Evolutionary conservation across 2,329 filamentous ascomycete genomes (phyloP), one percentile per base, ranked within the genome.

Genomic region (Hypoxylon sp.): DNA sequence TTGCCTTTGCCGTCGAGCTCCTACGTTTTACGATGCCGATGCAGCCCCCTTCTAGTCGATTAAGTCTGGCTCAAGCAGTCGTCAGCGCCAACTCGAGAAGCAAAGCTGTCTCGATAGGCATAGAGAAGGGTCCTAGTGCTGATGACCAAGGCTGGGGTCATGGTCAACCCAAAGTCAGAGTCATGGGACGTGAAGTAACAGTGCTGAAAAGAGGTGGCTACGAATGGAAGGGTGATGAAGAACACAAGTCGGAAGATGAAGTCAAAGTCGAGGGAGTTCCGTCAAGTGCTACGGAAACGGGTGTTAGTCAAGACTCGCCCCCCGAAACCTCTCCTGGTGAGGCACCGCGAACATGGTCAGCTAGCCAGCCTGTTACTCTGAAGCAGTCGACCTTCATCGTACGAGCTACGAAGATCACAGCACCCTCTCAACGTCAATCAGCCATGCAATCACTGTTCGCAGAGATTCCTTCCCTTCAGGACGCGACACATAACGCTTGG

Each of bases 1-100:
- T 97, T 4, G 92, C 92, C 0, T 96, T 96, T 76, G 88, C 90
- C 0, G 85, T 93, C 13, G 86, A 88, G 62, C 74, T 94, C 50
- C 75, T 96, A 48, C 89, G 91, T 47, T 89, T 90, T 73, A 96
- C 92, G 0, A 94, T 94, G 89, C 91, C 93, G 0, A 89, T 91
- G 68, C 93, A 97, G 74, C 93, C 93, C 2, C 82, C 89, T 2
- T 95, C 91, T n/a, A 94, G 92, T 74, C 84, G 92, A 48, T 79
- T 97, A 19, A 96, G 92, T 73, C 80, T 97, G 19, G 91, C 89
- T 0, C 93, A 97, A 76, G 92, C 91, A 0, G 89, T 95, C 1
- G 91, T 96, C 15, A 94, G 91, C 73, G 88, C 88, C 26, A 95
- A 94, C 73, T 93, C 91, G 63, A 86, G 89, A 67, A 87, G 86